Evolutionary conservation across 1,284 basidiomycete genomes (phyloP).

Genomic region (Marasmius oreades): DNA sequence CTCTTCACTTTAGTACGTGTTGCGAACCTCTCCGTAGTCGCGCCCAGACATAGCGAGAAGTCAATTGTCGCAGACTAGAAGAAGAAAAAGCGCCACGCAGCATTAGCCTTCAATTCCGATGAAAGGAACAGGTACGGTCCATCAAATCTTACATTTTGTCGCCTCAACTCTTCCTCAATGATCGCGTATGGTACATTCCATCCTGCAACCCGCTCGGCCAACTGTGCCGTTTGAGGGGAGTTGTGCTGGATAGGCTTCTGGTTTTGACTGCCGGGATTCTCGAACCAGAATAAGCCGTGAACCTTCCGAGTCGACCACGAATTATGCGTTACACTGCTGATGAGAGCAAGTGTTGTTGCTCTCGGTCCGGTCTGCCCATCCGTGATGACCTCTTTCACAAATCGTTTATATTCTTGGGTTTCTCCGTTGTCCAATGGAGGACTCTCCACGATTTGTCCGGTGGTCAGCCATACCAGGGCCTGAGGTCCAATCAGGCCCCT

Average conservation of each 20-base stretch:
- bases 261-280: conserved; percentile 45
- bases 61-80: conserved; percentile 92
- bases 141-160: conserved; percentile 76
- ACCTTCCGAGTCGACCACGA: conserved; percentile 81
- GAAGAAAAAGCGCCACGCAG: conserved; percentile 17
- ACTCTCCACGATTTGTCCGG: conserved; percentile 80
- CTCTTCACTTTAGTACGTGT: conserved; percentile 67
- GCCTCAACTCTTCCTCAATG: conserved; percentile 91
- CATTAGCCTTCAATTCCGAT: conserved; percentile 7
- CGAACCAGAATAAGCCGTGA: conserved; percentile 75
- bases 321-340: conserved; percentile 73
- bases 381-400: conserved; percentile 94
- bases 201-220: conserved; percentile 85
- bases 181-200: conserved; percentile 90
- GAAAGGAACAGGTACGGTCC: conserved; percentile 7
- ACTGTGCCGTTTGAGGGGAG: conserved; percentile 75
- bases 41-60: conserved; percentile 91
- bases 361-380: conserved; percentile 90
- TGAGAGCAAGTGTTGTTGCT: conserved; percentile 84
- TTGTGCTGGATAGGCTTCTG: conserved; percentile 69
- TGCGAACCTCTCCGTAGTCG: conserved; percentile 81
- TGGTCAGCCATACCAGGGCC: conserved; percentile 88
- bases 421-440: conserved; percentile 95
- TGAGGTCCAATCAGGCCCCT: conserved; percentile 87
- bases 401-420: conserved; percentile 90